These are phyloP conservation scores for Serendipita indica DNA, from an alignment of 768 basidiomycete species.

Conservation along the genomic window DNA sequence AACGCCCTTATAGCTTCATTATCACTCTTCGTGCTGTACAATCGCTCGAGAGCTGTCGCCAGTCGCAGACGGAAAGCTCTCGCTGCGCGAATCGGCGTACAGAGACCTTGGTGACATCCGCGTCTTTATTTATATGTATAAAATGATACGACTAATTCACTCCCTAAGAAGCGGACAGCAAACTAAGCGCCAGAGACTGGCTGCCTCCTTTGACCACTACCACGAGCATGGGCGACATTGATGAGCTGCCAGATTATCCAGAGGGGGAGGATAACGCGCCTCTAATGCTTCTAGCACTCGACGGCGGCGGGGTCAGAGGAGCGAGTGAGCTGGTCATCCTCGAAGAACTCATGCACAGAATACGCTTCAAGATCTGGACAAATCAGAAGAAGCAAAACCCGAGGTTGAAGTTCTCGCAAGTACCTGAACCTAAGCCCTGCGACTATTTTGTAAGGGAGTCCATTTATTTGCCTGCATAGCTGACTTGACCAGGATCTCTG, in stretches of 20 bases:
- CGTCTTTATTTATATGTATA: too few relatives aligned
- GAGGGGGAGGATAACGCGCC: background rate
- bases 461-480: background rate
- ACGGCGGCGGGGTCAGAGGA: background rate
- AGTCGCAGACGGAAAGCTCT: background rate
- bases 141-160: too few relatives aligned
- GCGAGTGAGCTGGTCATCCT: background rate
- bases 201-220: background rate
- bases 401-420: background rate
- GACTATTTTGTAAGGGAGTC: background rate
- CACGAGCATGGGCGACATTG: too few relatives aligned
- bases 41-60: slow-evolving; percentile 52
- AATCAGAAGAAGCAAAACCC: background rate
- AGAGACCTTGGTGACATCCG: slow-evolving; percentile 2
- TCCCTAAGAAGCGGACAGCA: background rate
- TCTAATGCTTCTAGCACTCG: background rate
- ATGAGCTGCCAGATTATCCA: too few relatives aligned
- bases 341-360: background rate
- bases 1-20: slow-evolving; percentile 58
- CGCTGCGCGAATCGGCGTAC: background rate
- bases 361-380: background rate
- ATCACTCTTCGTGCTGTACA: slow-evolving; percentile 49
- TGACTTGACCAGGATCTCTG: background rate
- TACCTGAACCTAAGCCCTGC: background rate
- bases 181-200: background rate